Base-by-base conservation (phyloP, 1,139 yeast species). In the Candida albicans region DNA sequence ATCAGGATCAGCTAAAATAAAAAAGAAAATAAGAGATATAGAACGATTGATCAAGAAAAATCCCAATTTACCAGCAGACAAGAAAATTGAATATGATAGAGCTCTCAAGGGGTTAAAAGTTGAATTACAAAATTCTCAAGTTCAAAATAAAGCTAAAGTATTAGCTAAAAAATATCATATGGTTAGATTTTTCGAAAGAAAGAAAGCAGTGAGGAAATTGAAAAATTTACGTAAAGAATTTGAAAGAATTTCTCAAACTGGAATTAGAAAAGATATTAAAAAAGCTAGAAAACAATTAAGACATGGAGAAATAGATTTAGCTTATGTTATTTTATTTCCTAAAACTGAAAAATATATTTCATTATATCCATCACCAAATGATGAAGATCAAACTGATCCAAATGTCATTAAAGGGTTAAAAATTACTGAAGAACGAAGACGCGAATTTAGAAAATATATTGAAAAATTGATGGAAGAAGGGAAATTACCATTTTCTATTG, bases 101-200 rank as follows among this genome's bases (percentile, higher is more conserved):
- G 91, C 95, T 2, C 67, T 93, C 46, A 81, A 80, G 45, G 91
- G 95, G 0, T 68, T 90, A 45, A 75, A 79, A 47, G 68, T 76
- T 3, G 96, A 91, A 58, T 70, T 90, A 41, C 76, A 73, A 44
- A 75, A 75, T 40, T 79, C 81, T 9, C 77, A 79, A 50, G 51
- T 64, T 28, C 70, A 72, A 34, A 70, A 75, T 40, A 76, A 75
- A 52, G 79, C 82, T 7, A 79, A 77, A 54, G 77, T 79, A 45
- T 68, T 77, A 37, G 81, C 89, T n/a, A 78, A 83, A 53, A 87
- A 84, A 64, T 93, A 95, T 62, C 97, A 89, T 59, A 91, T 90
- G 95, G 93, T 93, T 39, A 76, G 95, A 52, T 93, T 95, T 59
- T 88, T 93, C 51, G 99, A 93, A 63, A 79, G 78, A 56, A 89